Conservation (phyloP, 495 filamentous ascomycete genomes). For the Letharia columbiana region DNA sequence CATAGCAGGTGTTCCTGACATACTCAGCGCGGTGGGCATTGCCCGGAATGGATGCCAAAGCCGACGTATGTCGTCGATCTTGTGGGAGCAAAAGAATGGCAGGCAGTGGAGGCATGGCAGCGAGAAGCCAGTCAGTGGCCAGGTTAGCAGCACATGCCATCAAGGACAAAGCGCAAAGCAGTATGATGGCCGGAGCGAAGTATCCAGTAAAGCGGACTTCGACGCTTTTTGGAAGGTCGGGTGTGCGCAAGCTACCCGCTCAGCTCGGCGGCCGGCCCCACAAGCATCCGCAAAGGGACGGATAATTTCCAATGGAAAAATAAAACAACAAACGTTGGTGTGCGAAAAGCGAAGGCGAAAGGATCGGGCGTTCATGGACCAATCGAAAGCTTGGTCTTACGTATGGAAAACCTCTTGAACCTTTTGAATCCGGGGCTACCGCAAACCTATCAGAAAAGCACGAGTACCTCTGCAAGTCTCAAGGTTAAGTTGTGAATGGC, state of each 20-base stretch:
- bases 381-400: background rate
- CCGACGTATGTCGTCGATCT: background rate
- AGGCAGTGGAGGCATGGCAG: background rate
- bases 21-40: slow-evolving; percentile 2
- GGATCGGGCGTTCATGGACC: background rate
- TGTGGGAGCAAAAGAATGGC: background rate
- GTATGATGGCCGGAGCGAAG: background rate
- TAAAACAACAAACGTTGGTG: no score
- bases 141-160: slow-evolving; percentile 1
- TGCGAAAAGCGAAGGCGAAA: background rate
- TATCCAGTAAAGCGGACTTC: slow-evolving; percentile 1
- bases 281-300: no score
- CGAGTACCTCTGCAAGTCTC: background rate
- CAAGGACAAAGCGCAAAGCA: background rate
- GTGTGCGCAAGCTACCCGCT: background rate
- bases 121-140: slow-evolving; percentile 9
- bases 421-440: background rate
- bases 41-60: slow-evolving; percentile 3
- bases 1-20: background rate
- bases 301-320: background rate
- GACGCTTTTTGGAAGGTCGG: slow-evolving; percentile 1
- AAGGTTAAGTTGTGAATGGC: background rate
- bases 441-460: background rate
- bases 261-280: no score
- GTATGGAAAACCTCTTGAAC: background rate